Conservation (phyloP, 2,329 filamentous ascomycete species). For the Xylaria multiplex region DNA sequence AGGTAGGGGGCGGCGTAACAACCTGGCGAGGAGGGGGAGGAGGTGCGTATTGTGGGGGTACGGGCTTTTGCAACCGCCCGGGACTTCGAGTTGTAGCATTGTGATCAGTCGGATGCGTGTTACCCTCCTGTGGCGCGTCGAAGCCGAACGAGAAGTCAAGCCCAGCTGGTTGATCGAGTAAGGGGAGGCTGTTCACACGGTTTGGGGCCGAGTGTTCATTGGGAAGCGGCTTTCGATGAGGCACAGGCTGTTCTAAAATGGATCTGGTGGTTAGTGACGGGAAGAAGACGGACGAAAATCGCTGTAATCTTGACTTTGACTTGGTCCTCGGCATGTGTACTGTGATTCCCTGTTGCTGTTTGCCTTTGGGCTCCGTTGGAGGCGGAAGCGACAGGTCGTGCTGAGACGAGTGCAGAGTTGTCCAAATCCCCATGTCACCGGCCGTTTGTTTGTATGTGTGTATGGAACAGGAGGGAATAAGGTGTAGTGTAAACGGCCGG, state of each 20-base stretch:
- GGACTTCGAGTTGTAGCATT: constrained; percentile 24
- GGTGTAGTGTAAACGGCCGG: constrained; percentile 18
- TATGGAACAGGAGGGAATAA: background rate
- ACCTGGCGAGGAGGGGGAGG: constrained; percentile 38
- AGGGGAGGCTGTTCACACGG: constrained; percentile 37
- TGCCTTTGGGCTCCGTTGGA: constrained; percentile 17
- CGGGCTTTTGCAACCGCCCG: constrained; percentile 41
- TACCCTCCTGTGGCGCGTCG: constrained; percentile 12
- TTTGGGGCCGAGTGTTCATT: constrained; percentile 32
- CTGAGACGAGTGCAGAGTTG: constrained; percentile 12
- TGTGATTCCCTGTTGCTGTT: constrained; percentile 2
- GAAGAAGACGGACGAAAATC: constrained; percentile 47
- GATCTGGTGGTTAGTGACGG: constrained; percentile 47
- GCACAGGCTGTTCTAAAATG: constrained; percentile 39
- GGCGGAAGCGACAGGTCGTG: constrained; percentile 28
- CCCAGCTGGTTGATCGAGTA: constrained; percentile 28
- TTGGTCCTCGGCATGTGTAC: constrained; percentile 31
- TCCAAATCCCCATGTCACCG: constrained; percentile 22
- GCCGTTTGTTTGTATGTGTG: background rate
- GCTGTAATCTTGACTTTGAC: constrained; percentile 43
- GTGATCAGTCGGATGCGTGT: constrained; percentile 20
- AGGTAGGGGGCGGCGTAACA: constrained; percentile 36
- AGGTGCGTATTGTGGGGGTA: constrained; percentile 39
- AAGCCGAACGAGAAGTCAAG: constrained; percentile 20
- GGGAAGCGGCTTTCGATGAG: constrained; percentile 46